Conservation (phyloP, 176 grass and related monocot genomes). For the Luzula sylvatica region DNA sequence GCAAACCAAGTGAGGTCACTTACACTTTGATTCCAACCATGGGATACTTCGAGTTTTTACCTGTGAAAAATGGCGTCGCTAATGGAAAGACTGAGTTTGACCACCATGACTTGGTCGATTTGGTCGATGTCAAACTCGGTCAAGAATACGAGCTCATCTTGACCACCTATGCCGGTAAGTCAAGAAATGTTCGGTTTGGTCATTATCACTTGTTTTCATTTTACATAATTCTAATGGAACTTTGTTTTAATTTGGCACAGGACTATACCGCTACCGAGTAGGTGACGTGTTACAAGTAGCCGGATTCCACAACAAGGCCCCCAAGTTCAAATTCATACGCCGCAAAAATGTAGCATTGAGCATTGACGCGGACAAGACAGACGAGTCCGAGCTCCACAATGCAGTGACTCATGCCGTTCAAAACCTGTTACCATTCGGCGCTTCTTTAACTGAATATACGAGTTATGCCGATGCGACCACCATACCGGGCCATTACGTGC, state of each 20-base stretch:
- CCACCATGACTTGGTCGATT: constrained; percentile 59
- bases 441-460: constrained; percentile 83
- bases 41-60: constrained; percentile 94
- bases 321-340: constrained; percentile 69
- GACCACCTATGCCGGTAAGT: constrained; percentile 74
- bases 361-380: constrained; percentile 92
- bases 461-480: constrained; percentile 65
- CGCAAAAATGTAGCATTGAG: constrained; percentile 92
- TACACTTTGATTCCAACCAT: constrained; percentile 98
- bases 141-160: constrained; percentile 92
- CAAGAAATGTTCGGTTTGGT: background rate
- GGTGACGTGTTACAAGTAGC: constrained; percentile 80
- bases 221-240: background rate
- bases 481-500: constrained; percentile 91
- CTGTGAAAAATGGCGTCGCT: constrained; percentile 15
- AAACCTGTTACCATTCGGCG: constrained; percentile 66
- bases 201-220: background rate
- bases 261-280: constrained; percentile 89
- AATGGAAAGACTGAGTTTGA: constrained; percentile 33
- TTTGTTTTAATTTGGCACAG: constrained; percentile 25
- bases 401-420: constrained; percentile 56
- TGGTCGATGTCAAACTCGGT: constrained; percentile 69
- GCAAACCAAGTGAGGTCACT: constrained; percentile 68
- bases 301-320: constrained; percentile 92
- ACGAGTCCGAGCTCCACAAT: constrained; percentile 90